Evolutionary conservation across 1,284 basidiomycete species (phyloP), one percentile per base, ranked within the genome.

Genomic region (Ceratobasidium sp.): DNA sequence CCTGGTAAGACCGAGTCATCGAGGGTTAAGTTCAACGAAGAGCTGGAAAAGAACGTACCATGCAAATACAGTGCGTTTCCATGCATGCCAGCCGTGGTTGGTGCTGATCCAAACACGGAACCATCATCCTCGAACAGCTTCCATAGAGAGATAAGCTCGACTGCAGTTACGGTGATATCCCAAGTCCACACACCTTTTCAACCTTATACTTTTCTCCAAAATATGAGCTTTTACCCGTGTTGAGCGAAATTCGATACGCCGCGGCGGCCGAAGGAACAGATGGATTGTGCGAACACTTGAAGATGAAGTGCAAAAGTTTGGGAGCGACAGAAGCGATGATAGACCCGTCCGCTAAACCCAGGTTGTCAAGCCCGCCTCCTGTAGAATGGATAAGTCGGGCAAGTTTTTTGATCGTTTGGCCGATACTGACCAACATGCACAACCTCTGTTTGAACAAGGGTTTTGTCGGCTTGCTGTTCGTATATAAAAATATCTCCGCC

Each of bases 141-240:
- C 32, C n/a, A 1, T 36, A 28, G 3, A 26, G 9, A 6, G 18
- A n/a, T 16, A 1, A 46, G 28, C 1, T 2, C 16, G 26, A 14
- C 23, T n/a, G 10, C 3, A 10, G 21, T n/a, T 9, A 26, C 30
- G 18, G 34, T 16, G 16, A 39, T 1, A 3, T 10, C 28, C 14
- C 21, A 23, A 23, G n/a, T 3, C 23, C 18, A 30, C 21, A 4
- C 16, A 88, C 88, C 83, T 85, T 89, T 69, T 88, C 84, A n/a
- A 89, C 77, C 57, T 82, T 85, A 76, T 85, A 88, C 75, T 89
- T 90, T 73, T 88, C 84, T n/a, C 88, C 88, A 72, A 85, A 89
- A 76, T 87, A 89, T 5, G 85, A 81, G 30, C 80, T 78, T 5
- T 79, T 76, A 5, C 85, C 86, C 2, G 80, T 83, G 76, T 89